Evolutionary conservation across 176 grass and related monocot genomes (phyloP).

Genomic region (Rhipidocladum racemiflorum): DNA sequence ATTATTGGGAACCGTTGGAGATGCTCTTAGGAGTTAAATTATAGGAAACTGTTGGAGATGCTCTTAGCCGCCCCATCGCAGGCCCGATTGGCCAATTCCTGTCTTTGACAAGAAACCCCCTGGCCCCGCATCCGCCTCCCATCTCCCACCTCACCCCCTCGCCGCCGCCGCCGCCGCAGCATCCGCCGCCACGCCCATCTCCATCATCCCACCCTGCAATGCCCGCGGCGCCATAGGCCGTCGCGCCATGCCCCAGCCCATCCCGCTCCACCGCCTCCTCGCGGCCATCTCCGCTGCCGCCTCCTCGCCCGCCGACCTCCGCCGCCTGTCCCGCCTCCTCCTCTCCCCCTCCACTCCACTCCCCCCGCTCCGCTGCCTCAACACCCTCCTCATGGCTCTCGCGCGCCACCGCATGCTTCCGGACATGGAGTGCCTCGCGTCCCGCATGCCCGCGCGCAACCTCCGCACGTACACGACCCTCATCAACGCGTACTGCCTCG

Average conservation of each 20-base stretch:
- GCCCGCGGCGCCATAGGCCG: slow-evolving; percentile 17
- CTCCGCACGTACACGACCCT: slow-evolving; percentile 73
- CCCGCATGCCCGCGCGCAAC: slow-evolving; percentile 56
- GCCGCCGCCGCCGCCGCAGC: not conserved
- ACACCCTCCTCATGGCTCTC: slow-evolving; percentile 66
- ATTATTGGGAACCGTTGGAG: too few relatives aligned
- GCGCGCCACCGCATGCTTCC: slow-evolving; percentile 56
- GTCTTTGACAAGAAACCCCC: not conserved
- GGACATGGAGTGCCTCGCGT: slow-evolving; percentile 66
- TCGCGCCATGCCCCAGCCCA: slow-evolving; percentile 32
- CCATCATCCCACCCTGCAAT: slow-evolving; percentile 2
- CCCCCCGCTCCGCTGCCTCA: slow-evolving; percentile 52
- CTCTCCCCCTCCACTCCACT: slow-evolving; percentile 20
- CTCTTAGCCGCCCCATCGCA: not conserved
- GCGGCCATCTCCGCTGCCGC: slow-evolving; percentile 41
- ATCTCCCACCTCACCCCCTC: not conserved
- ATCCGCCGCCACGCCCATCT: slow-evolving; percentile 15
- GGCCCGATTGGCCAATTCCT: not conserved
- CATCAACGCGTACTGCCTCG: slow-evolving; percentile 79
- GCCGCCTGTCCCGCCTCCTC: slow-evolving; percentile 36
- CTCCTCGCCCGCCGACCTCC: slow-evolving; percentile 35
- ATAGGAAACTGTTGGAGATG: too few relatives aligned
- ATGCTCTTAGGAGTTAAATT: too few relatives aligned
- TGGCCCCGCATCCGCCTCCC: slow-evolving; percentile 19
- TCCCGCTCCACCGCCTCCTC: slow-evolving; percentile 21